Percentiles rank a stretch among this genome's conserved stretches.
These are phyloP conservation scores for Trichomonascus vanleenenianus DNA, from an alignment of 805 yeast species.

Conservation along the genomic window DNA sequence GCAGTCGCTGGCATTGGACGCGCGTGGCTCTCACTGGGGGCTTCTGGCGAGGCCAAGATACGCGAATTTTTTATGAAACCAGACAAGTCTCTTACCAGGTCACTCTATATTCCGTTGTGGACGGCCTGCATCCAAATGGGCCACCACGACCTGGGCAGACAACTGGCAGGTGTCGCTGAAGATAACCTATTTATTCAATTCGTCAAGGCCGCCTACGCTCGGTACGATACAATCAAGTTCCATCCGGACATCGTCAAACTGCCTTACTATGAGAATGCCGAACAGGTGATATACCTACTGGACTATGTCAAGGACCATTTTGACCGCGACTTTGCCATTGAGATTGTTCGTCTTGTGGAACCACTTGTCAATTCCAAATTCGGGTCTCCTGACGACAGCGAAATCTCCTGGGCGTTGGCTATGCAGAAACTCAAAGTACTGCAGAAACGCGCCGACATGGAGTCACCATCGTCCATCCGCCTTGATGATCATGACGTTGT, in stretches of 20 bases:
- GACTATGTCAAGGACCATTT: no score
- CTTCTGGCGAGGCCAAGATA: neutral
- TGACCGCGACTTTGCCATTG: no score
- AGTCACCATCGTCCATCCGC: neutral
- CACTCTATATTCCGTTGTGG: neutral
- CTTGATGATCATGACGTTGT: neutral
- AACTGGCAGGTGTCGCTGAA: neutral
- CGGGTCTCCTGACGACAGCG: no score
- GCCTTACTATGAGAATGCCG: neutral
- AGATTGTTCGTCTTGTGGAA: no score
- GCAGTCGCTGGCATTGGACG: conserved; percentile 9
- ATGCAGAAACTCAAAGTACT: conserved; percentile 1
- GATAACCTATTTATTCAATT: neutral
- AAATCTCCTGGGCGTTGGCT: conserved; percentile 2
- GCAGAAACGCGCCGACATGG: neutral
- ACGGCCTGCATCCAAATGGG: neutral
- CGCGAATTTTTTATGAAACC: neutral
- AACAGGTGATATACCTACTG: neutral
- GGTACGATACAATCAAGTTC: no score
- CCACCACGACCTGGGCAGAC: neutral
- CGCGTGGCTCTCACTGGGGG: conserved; percentile 8
- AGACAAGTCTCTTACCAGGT: neutral
- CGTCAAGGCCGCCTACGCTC: no score
- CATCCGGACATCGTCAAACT: no score
- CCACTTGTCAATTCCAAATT: no score